A percentile compares a stretch with the other conserved stretches of the same genome.
Conservation (phyloP, 2,329 filamentous ascomycete genomes). For the Emericellopsis cladophorae region DNA sequence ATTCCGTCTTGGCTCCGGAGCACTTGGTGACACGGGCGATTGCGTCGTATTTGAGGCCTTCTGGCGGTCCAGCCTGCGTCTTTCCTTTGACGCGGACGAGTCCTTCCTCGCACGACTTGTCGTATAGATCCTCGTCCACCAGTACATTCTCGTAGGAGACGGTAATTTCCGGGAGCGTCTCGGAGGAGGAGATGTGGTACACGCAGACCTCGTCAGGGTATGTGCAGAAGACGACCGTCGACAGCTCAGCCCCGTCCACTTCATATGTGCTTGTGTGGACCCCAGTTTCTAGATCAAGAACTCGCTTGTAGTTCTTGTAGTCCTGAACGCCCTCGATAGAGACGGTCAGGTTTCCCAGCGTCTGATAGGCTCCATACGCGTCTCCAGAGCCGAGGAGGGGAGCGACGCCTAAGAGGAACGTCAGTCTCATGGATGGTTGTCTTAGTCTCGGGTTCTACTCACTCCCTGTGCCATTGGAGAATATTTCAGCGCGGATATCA, state of each 20-base stretch:
- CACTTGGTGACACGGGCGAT: constrained; percentile 14
- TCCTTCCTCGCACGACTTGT: constrained; percentile 16
- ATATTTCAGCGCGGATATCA: constrained; percentile 6
- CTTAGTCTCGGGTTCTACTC: neutral
- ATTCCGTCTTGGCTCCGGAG: constrained; percentile 3
- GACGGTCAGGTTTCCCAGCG: constrained; percentile 7
- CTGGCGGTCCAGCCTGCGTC: constrained; percentile 23
- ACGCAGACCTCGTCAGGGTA: constrained; percentile 22
- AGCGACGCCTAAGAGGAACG: constrained; percentile 4
- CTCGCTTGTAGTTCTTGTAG: constrained; percentile 5
- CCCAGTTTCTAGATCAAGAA: constrained; percentile 5
- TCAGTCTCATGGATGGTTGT: neutral
- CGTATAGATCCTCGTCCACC: constrained; percentile 12
- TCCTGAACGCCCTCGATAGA: constrained; percentile 3
- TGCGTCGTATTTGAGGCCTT: constrained; percentile 30
- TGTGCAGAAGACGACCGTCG: constrained; percentile 25
- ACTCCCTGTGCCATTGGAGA: constrained; percentile 6
- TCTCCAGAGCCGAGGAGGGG: constrained; percentile 4
- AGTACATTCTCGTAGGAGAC: constrained; percentile 29
- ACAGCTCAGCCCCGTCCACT: constrained; percentile 4
- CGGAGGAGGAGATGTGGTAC: constrained; percentile 5
- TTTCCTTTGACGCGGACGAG: constrained; percentile 18
- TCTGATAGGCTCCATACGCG: constrained; percentile 7
- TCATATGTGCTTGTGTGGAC: constrained; percentile 3
- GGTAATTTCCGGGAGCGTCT: constrained; percentile 22